Base-by-base conservation (phyloP, 257 asterid species). In the Solanum etuberosum region DNA sequence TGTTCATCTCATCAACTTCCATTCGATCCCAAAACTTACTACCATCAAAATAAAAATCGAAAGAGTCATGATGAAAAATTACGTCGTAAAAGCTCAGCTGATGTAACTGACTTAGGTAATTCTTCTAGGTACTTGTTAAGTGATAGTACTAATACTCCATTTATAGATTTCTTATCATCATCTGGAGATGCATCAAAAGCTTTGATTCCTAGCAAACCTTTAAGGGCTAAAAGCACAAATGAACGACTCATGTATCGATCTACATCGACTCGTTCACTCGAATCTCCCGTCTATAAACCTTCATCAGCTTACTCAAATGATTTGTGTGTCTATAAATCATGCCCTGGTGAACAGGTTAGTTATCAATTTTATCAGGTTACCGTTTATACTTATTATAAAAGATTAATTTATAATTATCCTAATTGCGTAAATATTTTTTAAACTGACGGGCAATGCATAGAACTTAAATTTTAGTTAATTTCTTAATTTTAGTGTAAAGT, bases 71-170 rank as follows among this genome's bases (percentile, higher is more conserved):
- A 68, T 7, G 96, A 91, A 32, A 37, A 72, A 25, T 65, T 37
- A 31, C 95, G 96, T 42, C 68, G 95, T 31, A 96, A 92, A 90
- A 95, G 96, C 93, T 94, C 98, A 18, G 98, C 95, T 34, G 95
- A 94, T 80, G 90, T 89, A 4, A 48, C 84, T 21, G 98, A 94
- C 71, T 73, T 91, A 3, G 14, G 43, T 12, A 46, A n/a, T 23
- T 92, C 97, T 1, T 85, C 94, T 32, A 91, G 92, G 43, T 83
- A 92, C 81, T 87, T 93, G 27, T 86, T 95, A 84, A 89, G 94
- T 31, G 91, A 93, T 48, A 3, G n/a, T 65, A 14, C 37, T 16
- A 54, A 54, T 18, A 88, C 89, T 51, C 93, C 98, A 25, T 90
- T 88, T 38, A 27, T 90, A 21, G 92, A 93, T 34, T 76, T 83